phyloP scores from a whole-genome alignment of 2,329 filamentous ascomycete species.

The Westerdykella sp. region DNA sequence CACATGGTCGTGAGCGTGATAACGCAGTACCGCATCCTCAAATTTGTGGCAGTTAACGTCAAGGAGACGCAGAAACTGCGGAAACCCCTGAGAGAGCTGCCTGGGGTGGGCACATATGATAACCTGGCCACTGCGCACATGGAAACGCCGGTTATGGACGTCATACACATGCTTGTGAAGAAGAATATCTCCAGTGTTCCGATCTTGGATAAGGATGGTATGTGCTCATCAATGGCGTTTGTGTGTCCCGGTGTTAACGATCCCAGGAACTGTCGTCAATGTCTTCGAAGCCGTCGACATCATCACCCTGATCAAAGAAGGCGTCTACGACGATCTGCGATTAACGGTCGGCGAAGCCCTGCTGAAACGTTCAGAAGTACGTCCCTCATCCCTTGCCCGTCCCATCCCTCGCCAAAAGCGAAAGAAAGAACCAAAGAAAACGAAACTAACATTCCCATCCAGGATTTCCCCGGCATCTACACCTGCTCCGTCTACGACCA shows the following conservation, averaged over 20 bases:
- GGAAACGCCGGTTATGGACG: slow-evolving; percentile 86
- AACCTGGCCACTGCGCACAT: slow-evolving; percentile 78
- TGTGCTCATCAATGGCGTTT: slow-evolving; percentile 4
- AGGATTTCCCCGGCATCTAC: slow-evolving; percentile 93
- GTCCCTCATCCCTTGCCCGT: slow-evolving; percentile 12
- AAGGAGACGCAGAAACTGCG: slow-evolving; percentile 81
- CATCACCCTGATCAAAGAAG: slow-evolving; percentile 89
- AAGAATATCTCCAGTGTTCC: slow-evolving; percentile 92
- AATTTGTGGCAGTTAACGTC: slow-evolving; percentile 96
- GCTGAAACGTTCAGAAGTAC: slow-evolving; percentile 70
- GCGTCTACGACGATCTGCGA: slow-evolving; percentile 83
- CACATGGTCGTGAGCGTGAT: slow-evolving; percentile 95
- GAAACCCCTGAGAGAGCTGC: slow-evolving; percentile 76
- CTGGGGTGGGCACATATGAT: slow-evolving; percentile 72
- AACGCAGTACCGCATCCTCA: slow-evolving; percentile 96
- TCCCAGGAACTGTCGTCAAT: slow-evolving; percentile 67
- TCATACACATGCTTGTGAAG: slow-evolving; percentile 88
- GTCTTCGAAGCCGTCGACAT: slow-evolving; percentile 98
- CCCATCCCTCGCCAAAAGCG: no score
- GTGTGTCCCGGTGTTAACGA: neutral
- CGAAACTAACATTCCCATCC: slow-evolving; percentile 13
- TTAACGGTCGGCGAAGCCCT: slow-evolving; percentile 83
- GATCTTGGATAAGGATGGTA: slow-evolving; percentile 72
- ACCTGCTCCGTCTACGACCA: slow-evolving; percentile 89
- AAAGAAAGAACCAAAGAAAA: no score